Evolutionary conservation across 2,329 filamentous ascomycete genomes (phyloP).

Genomic region (Aspergillus sp.): DNA sequence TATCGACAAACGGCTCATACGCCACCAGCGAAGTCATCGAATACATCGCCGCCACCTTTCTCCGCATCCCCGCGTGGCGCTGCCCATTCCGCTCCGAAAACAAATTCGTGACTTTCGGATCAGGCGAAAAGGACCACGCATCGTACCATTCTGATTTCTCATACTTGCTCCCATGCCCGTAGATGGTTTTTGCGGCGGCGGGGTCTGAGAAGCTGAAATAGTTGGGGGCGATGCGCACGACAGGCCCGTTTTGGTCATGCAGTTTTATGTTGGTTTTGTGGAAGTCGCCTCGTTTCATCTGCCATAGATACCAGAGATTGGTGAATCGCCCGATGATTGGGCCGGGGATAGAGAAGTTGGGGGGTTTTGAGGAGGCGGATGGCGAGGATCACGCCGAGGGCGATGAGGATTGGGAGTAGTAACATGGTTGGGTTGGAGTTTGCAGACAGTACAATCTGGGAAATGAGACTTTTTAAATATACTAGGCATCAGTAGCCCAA

Average conservation of each 20-base stretch:
- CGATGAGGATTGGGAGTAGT: no score
- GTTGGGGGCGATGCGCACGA: slow-evolving; percentile 10
- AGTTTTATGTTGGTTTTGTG: slow-evolving; percentile 1
- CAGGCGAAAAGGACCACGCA: slow-evolving; percentile 1
- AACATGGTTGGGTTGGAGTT: no score
- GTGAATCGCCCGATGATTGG: slow-evolving; percentile 2
- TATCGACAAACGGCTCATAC: slow-evolving; percentile 11
- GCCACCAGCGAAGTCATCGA: slow-evolving; percentile 7
- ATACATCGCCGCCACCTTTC: slow-evolving; percentile 10
- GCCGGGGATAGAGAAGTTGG: not conserved
- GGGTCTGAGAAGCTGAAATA: slow-evolving; percentile 8
- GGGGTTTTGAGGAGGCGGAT: no score
- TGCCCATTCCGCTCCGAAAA: slow-evolving; percentile 1
- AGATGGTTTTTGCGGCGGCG: slow-evolving; percentile 9
- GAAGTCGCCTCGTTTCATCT: not conserved
- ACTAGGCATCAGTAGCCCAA: no score
- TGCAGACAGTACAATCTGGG: no score
- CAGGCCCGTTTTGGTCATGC: slow-evolving; percentile 1
- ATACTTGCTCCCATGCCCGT: slow-evolving; percentile 10
- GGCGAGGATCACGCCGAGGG: no score
- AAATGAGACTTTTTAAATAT: no score
- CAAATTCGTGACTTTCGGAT: slow-evolving; percentile 2
- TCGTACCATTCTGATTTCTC: slow-evolving; percentile 13
- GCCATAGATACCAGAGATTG: slow-evolving; percentile 20
- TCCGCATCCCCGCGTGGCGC: slow-evolving; percentile 6